Evolutionary conservation across 2,329 filamentous ascomycete genomes (phyloP).

Genomic region (Fusarium sp.): DNA sequence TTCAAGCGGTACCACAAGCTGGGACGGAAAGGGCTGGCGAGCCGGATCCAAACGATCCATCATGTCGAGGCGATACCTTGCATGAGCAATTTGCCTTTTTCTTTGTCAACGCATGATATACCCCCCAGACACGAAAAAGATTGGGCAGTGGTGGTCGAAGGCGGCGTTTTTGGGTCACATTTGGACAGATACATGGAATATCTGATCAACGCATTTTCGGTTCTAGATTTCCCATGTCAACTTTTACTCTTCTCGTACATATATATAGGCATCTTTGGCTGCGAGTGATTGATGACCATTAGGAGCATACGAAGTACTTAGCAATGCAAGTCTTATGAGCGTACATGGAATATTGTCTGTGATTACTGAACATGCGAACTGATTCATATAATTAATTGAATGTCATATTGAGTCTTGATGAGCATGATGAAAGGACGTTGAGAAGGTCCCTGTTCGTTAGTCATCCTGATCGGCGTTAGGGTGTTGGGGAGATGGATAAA

Average conservation of each 20-base stretch:
- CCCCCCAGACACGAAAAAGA: conserved; percentile 5
- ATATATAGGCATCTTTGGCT: conserved; percentile 25
- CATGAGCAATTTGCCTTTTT: conserved; percentile 21
- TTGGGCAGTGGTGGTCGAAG: not conserved
- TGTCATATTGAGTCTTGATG: not conserved
- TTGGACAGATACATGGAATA: conserved; percentile 5
- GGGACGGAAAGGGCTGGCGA: conserved; percentile 17
- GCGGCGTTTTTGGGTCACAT: conserved; percentile 18
- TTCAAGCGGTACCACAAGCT: conserved; percentile 5
- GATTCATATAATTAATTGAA: not conserved
- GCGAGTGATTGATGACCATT: not conserved
- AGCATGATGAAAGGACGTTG: conserved; percentile 14
- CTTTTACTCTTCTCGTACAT: conserved; percentile 36
- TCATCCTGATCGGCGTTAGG: conserved; percentile 6
- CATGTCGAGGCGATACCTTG: conserved; percentile 30
- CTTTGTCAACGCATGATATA: conserved; percentile 20
- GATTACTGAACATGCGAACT: not conserved
- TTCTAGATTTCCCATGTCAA: conserved; percentile 21
- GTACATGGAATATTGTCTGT: not conserved
- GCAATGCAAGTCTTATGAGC: conserved; percentile 14
- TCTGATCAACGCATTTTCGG: conserved; percentile 15
- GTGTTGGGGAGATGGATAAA: conserved; percentile 12
- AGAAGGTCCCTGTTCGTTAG: conserved; percentile 23
- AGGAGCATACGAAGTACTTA: conserved; percentile 19
- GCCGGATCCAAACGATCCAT: conserved; percentile 25